Conservation (phyloP, 768 basidiomycete species). For the Crepidotus variabilis region DNA sequence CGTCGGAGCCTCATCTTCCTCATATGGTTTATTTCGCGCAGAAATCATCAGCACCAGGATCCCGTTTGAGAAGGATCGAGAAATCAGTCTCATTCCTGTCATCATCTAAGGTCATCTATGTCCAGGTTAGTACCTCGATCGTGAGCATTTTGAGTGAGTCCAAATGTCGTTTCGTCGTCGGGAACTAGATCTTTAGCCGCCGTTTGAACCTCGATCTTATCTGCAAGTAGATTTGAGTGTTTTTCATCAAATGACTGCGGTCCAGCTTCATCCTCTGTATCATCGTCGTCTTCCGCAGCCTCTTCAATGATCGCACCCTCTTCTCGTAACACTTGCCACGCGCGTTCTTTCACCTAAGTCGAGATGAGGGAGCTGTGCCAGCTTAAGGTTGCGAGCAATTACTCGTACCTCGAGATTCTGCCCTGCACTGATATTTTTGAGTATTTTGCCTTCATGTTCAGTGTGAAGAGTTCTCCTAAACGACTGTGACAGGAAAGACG, state of each 20-base stretch:
- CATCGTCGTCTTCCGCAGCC: slow-evolving; percentile 37
- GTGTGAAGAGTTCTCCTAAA: slow-evolving; percentile 73
- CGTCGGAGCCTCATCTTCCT: too few species aligned
- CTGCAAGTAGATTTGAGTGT: slow-evolving; percentile 22
- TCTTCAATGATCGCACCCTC: slow-evolving; percentile 54
- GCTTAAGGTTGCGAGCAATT: not conserved
- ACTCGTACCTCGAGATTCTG: slow-evolving; percentile 67
- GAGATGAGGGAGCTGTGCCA: not conserved
- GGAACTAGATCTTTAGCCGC: slow-evolving; percentile 5
- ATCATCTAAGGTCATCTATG: not conserved
- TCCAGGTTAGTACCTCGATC: not conserved
- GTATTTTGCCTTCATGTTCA: slow-evolving; percentile 64
- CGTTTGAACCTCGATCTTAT: slow-evolving; percentile 33
- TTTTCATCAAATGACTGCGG: slow-evolving; percentile 42
- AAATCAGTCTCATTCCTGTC: not conserved
- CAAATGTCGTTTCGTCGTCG: not conserved
- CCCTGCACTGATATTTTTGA: slow-evolving; percentile 74
- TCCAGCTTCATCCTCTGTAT: slow-evolving; percentile 24
- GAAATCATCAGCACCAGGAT: too few species aligned
- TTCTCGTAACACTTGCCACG: slow-evolving; percentile 55
- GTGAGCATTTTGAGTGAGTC: not conserved
- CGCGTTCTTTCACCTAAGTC: slow-evolving; percentile 50
- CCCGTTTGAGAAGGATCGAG: not conserved
- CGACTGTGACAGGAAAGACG: slow-evolving; percentile 76
- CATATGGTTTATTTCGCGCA: too few species aligned